These are phyloP conservation scores for Halophytophthora batemanensis DNA, from an alignment of 352 stramenopile genomes.

Conservation along the genomic window DNA sequence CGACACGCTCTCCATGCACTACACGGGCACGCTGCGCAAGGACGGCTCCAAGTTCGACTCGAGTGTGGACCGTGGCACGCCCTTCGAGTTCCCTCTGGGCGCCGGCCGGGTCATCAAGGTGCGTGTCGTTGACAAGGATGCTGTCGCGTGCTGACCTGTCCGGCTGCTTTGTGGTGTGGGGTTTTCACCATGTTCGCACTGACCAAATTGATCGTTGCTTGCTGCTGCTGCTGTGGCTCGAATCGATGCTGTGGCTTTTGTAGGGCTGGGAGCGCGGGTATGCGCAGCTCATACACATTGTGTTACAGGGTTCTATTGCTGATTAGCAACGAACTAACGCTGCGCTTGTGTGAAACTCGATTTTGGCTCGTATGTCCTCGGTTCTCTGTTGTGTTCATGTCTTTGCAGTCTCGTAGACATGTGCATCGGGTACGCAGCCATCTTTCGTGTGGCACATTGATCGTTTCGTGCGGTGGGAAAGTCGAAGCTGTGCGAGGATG, in stretches of 20 bases:
- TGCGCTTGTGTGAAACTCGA: constrained; percentile 6
- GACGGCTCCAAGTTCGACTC: constrained; percentile 98
- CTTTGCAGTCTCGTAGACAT: constrained; percentile 73
- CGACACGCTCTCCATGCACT: constrained; percentile 94
- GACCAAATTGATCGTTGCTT: constrained; percentile 7
- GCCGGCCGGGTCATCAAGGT: constrained; percentile 94
- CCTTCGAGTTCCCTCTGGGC: constrained; percentile 95
- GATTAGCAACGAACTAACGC: too few relatives aligned
- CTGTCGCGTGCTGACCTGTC: neutral
- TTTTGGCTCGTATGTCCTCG: constrained; percentile 2
- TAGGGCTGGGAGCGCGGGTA: constrained; percentile 85
- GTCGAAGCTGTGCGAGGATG: neutral
- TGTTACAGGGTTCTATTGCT: too few relatives aligned
- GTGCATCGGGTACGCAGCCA: constrained; percentile 71
- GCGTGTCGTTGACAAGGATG: neutral
- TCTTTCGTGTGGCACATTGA: neutral
- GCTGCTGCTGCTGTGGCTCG: constrained; percentile 4
- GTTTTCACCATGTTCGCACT: neutral
- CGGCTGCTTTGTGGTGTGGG: neutral
- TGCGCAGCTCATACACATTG: constrained; percentile 12
- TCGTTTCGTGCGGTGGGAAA: neutral
- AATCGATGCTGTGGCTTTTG: neutral
- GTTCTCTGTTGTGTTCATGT: constrained; percentile 5
- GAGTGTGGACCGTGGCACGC: constrained; percentile 91
- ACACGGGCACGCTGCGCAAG: constrained; percentile 94